Conservation (phyloP, 768 basidiomycete species). For the Trametes gibbosa region DNA sequence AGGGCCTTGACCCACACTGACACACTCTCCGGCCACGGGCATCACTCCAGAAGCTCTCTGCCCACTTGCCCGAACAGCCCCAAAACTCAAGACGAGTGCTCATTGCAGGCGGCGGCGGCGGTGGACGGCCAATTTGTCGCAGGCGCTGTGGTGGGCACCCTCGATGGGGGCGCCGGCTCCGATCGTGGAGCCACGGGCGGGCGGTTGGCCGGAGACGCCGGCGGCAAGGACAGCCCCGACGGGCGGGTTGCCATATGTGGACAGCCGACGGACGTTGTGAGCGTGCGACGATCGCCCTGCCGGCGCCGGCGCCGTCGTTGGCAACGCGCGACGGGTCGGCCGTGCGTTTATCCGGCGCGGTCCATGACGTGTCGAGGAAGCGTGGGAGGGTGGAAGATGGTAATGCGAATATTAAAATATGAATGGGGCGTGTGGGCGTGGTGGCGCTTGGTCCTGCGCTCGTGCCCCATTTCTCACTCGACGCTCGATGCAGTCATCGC, state of each 20-base stretch:
- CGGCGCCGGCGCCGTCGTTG: slow-evolving; percentile 5
- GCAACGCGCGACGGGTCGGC: neutral
- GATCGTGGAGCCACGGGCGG: neutral
- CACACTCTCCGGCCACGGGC: neutral
- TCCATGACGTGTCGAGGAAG: neutral
- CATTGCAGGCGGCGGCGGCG: neutral
- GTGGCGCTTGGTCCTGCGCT: no score
- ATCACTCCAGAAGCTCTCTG: neutral
- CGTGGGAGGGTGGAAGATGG: no score
- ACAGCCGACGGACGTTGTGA: neutral
- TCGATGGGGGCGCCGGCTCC: neutral
- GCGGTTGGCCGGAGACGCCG: neutral
- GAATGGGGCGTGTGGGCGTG: no score
- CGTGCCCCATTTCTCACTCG: slow-evolving; percentile 9
- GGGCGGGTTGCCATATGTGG: neutral
- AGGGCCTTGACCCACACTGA: neutral
- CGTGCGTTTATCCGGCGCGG: neutral
- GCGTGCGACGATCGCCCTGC: slow-evolving; percentile 1
- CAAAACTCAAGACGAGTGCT: slow-evolving; percentile 6
- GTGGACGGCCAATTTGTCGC: neutral
- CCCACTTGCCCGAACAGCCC: neutral
- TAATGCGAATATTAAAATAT: no score
- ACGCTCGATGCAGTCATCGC: slow-evolving; percentile 5
- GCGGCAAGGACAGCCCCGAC: neutral
- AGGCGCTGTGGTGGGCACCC: neutral